Evolutionary conservation across 345 rosid species (phyloP).

Genomic region (Rhodomyrtus tomentosa): DNA sequence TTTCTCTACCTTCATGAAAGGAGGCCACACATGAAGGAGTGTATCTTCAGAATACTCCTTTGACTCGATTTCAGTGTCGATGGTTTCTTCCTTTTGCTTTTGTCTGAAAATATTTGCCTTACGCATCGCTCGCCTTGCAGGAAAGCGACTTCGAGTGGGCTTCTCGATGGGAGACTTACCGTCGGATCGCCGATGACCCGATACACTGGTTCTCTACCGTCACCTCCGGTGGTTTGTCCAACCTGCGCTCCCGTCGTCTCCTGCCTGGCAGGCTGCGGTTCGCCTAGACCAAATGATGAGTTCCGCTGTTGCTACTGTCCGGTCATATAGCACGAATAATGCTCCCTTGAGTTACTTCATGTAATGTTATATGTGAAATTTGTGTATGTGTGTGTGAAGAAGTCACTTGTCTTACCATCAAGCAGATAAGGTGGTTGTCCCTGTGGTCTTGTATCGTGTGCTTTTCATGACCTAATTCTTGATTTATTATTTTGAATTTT

Average conservation of each 20-base stretch:
- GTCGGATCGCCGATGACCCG: constrained; percentile 78
- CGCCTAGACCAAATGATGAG: background rate
- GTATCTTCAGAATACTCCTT: too few relatives aligned
- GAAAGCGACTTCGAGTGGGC: constrained; percentile 87
- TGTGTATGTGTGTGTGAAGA: too few relatives aligned
- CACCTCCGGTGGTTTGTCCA: background rate
- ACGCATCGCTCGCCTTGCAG: constrained; percentile 11
- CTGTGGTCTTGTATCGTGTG: too few relatives aligned
- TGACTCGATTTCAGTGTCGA: background rate
- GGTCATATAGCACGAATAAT: background rate
- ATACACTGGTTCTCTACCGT: constrained; percentile 88
- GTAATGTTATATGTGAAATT: too few relatives aligned
- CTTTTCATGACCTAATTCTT: too few relatives aligned
- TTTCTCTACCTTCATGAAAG: background rate
- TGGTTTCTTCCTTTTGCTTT: background rate
- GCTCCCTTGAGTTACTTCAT: background rate
- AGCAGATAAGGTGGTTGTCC: too few relatives aligned
- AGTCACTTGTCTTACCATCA: too few relatives aligned
- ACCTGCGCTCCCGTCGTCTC: background rate
- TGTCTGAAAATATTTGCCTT: background rate
- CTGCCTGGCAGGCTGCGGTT: background rate
- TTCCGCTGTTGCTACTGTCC: background rate
- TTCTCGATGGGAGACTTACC: constrained; percentile 86
- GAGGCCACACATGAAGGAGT: too few relatives aligned
- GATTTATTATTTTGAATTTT: too few relatives aligned